Percentiles rank a stretch among this genome's conserved stretches.
These are phyloP conservation scores for Russula compacta DNA, from an alignment of 768 basidiomycete genomes.

Conservation along the genomic window DNA sequence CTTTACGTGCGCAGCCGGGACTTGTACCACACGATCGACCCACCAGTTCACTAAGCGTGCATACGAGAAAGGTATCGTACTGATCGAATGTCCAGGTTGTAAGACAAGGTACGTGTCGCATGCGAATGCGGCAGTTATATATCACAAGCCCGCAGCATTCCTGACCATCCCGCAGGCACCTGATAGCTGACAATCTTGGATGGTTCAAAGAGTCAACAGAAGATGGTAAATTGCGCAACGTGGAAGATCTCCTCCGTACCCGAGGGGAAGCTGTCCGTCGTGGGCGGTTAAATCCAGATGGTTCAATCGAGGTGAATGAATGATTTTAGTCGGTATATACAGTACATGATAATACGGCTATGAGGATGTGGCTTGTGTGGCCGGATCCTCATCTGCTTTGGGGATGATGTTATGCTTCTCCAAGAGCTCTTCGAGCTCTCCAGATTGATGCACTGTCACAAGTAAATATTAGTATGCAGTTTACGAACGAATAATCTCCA, in stretches of 20 bases:
- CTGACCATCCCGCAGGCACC: constrained; percentile 39
- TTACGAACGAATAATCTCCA: constrained; percentile 20
- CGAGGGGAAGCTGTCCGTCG: constrained; percentile 67
- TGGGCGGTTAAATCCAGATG: constrained; percentile 35
- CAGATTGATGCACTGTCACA: constrained; percentile 84
- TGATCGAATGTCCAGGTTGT: constrained; percentile 88
- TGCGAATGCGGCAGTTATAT: background rate
- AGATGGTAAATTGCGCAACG: constrained; percentile 61
- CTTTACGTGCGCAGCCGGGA: constrained; percentile 76
- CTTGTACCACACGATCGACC: constrained; percentile 71
- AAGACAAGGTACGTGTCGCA: constrained; percentile 58
- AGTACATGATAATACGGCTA: background rate
- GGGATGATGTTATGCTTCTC: constrained; percentile 64
- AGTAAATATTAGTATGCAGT: constrained; percentile 1
- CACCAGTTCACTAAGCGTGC: constrained; percentile 81
- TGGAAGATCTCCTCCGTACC: constrained; percentile 73
- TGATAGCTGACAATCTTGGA: constrained; percentile 84
- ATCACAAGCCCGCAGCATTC: background rate
- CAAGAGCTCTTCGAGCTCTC: constrained; percentile 80
- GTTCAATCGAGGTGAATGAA: constrained; percentile 44
- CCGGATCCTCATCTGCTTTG: constrained; percentile 28
- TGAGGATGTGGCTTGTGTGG: constrained; percentile 16
- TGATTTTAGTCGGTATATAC: background rate
- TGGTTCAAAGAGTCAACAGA: constrained; percentile 85
- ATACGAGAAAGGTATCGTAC: constrained; percentile 82